phyloP scores from a whole-genome alignment of 2,329 filamentous ascomycete species.

The Aspergillus caelatus region DNA sequence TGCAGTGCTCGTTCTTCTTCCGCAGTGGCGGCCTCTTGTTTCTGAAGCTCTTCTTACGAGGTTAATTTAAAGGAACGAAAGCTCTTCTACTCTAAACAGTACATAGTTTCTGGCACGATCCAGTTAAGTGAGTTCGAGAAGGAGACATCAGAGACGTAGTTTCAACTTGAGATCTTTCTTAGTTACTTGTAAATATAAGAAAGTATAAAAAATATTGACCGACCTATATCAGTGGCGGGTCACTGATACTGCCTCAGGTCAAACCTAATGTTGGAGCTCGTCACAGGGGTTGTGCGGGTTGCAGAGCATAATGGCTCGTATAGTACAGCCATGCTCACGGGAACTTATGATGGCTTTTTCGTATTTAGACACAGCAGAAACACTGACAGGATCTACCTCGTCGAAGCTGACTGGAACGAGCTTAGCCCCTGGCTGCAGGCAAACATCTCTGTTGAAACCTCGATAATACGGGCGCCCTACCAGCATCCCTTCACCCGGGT shows the following conservation, averaged over 20 bases:
- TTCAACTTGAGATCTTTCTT: no score
- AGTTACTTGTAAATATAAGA: no score
- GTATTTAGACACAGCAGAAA: not conserved
- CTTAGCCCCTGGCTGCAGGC: not conserved
- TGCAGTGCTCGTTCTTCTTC: constrained; percentile 45
- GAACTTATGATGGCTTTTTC: not conserved
- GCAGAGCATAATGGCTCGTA: not conserved
- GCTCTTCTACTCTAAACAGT: no score
- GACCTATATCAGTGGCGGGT: no score
- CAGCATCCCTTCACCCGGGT: not conserved
- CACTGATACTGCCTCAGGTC: no score
- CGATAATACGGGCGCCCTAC: not conserved
- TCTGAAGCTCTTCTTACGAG: constrained; percentile 53
- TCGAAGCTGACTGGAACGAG: not conserved
- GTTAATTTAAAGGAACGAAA: no score
- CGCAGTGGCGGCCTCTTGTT: constrained; percentile 45
- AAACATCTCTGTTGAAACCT: not conserved
- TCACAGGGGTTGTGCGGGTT: not conserved
- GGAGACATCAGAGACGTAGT: no score
- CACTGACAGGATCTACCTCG: not conserved
- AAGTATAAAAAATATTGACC: no score
- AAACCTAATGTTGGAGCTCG: no score
- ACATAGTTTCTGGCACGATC: no score
- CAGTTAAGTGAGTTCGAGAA: no score
- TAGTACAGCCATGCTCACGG: no score